A percentile compares a stretch with the other conserved stretches of the same genome.
phyloP scores from a whole-genome alignment of 2,329 filamentous ascomycete species.

The Thielaviopsis punctulata region DNA sequence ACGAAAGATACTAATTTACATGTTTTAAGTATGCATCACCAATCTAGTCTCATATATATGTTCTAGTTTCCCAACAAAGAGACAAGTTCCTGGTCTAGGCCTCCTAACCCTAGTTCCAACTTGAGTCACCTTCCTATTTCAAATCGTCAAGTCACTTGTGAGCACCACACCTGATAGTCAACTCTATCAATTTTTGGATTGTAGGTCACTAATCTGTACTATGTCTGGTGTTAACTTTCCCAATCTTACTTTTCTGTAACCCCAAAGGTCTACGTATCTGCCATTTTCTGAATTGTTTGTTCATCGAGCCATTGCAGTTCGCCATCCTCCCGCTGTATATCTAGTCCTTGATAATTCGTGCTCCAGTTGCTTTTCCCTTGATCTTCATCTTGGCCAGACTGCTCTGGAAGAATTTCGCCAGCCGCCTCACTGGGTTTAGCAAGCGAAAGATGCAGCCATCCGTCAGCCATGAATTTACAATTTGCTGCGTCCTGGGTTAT shows the following conservation, averaged over 20 bases:
- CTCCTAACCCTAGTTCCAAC: not conserved
- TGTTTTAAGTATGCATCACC: too few relatives aligned
- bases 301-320: not conserved
- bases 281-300: not conserved
- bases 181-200: not conserved
- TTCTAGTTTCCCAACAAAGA: too few relatives aligned
- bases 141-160: not conserved
- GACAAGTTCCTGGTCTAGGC: too few relatives aligned
- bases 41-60: too few relatives aligned
- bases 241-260: not conserved
- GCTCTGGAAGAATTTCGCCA: not conserved
- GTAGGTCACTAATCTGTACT: not conserved
- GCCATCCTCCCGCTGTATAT: not conserved
- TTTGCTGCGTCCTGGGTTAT: not conserved
- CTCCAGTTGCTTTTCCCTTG: not conserved
- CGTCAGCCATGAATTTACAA: not conserved
- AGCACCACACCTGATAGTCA: not conserved
- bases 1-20: too few relatives aligned
- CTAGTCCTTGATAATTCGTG: not conserved
- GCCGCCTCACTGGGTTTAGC: not conserved
- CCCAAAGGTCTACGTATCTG: not conserved
- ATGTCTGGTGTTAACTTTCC: not conserved
- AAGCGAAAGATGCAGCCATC: not conserved
- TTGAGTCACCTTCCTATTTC: not conserved
- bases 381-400: not conserved